A percentile compares a stretch with the other conserved stretches of the same genome.
Conservation (phyloP, 169 alveolate genomes). For the Babesia caballi region DNA sequence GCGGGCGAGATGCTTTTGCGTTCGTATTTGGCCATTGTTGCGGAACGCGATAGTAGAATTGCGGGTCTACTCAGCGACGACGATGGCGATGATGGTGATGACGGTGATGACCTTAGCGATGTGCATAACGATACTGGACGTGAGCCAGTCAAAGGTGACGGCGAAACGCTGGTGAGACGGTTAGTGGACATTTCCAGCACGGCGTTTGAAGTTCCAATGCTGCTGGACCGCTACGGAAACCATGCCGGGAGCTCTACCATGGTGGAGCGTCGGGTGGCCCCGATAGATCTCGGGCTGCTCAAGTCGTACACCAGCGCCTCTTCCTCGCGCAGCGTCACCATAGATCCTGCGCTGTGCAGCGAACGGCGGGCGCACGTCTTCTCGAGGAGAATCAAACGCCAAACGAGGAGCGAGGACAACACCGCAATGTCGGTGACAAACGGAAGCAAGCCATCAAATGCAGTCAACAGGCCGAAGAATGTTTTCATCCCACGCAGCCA, state of each 20-base stretch:
- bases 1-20: not conserved
- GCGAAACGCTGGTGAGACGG: no score
- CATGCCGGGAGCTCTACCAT: not conserved
- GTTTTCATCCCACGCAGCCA: conserved; percentile 17
- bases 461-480: not conserved
- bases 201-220: no score
- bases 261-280: conserved; percentile 5
- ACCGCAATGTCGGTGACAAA: not conserved
- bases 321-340: not conserved
- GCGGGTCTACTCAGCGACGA: no score
- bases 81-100: no score
- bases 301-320: not conserved
- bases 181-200: no score
- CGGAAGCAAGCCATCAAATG: not conserved
- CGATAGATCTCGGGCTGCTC: not conserved
- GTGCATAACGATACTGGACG: no score
- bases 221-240: no score
- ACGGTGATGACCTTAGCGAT: no score
- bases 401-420: not conserved
- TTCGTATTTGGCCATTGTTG: not conserved
- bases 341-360: not conserved
- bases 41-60: no score
- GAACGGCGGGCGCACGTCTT: conserved; percentile 16
- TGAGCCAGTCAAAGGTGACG: no score
- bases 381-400: conserved; percentile 14